A percentile compares a stretch with the other conserved stretches of the same genome.
Conservation (phyloP, 2,329 filamentous ascomycete genomes). For the Drechslerella dactyloides region DNA sequence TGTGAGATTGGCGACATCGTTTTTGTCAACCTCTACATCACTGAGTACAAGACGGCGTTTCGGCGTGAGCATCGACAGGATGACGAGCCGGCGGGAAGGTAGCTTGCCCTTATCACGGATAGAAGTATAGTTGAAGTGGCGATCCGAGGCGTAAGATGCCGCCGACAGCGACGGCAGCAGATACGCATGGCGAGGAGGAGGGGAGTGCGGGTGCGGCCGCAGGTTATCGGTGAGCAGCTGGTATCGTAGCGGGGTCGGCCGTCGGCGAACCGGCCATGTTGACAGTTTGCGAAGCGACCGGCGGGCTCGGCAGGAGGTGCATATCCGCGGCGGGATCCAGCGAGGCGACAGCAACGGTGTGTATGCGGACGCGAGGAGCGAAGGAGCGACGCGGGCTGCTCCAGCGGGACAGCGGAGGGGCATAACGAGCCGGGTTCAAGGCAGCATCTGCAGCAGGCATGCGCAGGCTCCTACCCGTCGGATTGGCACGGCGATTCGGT, state of each 20-base stretch:
- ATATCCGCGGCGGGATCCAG: slow-evolving; percentile 37
- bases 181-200: slow-evolving; percentile 9
- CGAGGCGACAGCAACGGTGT: slow-evolving; percentile 11
- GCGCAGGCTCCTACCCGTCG: slow-evolving; percentile 16
- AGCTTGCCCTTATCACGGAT: background rate
- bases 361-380: slow-evolving; percentile 14
- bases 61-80: slow-evolving; percentile 19
- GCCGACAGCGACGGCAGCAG: slow-evolving; percentile 13
- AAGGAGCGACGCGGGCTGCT: slow-evolving; percentile 34
- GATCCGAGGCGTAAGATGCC: slow-evolving; percentile 14
- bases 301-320: slow-evolving; percentile 38
- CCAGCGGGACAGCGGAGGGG: slow-evolving; percentile 48
- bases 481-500: background rate
- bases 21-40: slow-evolving; percentile 20
- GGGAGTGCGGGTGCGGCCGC: background rate
- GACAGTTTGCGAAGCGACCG: slow-evolving; percentile 34
- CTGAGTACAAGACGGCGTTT: slow-evolving; percentile 10
- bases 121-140: background rate
- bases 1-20: slow-evolving; percentile 25
- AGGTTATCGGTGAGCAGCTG: slow-evolving; percentile 34
- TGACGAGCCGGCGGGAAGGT: slow-evolving; percentile 29
- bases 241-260: slow-evolving; percentile 32
- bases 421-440: slow-evolving; percentile 39
- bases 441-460: slow-evolving; percentile 43
- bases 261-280: slow-evolving; percentile 21